phyloP scores from a whole-genome alignment of 2,329 filamentous ascomycete species.

The Clonostachys rhizophaga region DNA sequence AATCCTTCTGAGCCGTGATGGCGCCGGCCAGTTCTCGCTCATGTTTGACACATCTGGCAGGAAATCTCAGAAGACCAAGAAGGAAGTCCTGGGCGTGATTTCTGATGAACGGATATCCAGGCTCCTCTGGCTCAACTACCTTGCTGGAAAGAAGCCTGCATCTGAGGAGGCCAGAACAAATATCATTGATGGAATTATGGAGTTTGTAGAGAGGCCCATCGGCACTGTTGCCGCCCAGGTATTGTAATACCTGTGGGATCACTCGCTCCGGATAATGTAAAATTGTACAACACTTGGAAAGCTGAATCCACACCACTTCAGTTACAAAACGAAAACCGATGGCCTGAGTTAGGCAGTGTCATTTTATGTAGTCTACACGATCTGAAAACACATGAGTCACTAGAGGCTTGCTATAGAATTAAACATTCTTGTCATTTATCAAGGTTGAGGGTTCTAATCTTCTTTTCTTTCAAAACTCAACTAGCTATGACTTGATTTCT shows the following conservation, averaged over 20 bases:
- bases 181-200: slow-evolving; percentile 83
- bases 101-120: slow-evolving; percentile 75
- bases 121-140: slow-evolving; percentile 84
- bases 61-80: slow-evolving; percentile 32
- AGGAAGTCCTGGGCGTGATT: slow-evolving; percentile 64
- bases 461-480: too few relatives aligned
- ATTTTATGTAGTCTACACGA: too few relatives aligned
- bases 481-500: too few relatives aligned
- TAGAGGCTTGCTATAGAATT: too few relatives aligned
- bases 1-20: slow-evolving; percentile 66
- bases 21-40: slow-evolving; percentile 60
- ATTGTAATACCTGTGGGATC: slow-evolving; percentile 19
- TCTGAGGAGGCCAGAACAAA: slow-evolving; percentile 76
- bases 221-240: slow-evolving; percentile 84
- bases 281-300: too few relatives aligned
- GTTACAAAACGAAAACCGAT: too few relatives aligned
- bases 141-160: slow-evolving; percentile 81
- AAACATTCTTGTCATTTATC: too few relatives aligned
- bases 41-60: slow-evolving; percentile 63
- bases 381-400: too few relatives aligned
- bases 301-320: too few relatives aligned
- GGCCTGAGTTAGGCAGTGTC: too few relatives aligned
- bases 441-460: too few relatives aligned
- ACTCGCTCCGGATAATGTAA: too few relatives aligned
- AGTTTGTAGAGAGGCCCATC: slow-evolving; percentile 81